Base-by-base conservation (phyloP, 129 eudicot species). In the Ambrosia trifida region DNA sequence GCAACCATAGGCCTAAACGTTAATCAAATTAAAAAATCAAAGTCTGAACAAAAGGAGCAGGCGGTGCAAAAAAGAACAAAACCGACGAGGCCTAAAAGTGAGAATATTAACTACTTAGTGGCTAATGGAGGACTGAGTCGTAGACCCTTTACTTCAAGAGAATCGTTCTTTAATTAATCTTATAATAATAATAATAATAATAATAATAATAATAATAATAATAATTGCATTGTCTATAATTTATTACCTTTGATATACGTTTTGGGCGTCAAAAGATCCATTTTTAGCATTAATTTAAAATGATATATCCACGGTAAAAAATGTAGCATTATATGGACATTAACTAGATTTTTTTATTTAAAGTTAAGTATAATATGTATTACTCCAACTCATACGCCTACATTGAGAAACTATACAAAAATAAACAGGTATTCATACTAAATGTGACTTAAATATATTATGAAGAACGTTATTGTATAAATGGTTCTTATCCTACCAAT, bases 61-160 rank as follows among this genome's bases (percentile, higher is more conserved):
- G 74, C 63, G 81, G 76, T 77, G 76, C 76, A 65, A 18, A 28
- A 20, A 31, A 63, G 81, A 77, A 70, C 81, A 77, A 77, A 77
- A 60, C 58, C 13, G 40, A 50, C 38, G 58, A 61, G 30, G 59
- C 16, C 63, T 53, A 69, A 77, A 40, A 11, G 17, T n/a, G 76
- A 49, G 65, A 77, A 77, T 70, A 77, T 63, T 63, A 30, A 40
- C 46, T 52, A 63, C 59, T 70, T 77, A 51, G 65, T 69, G 76
- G 66, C 66, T 70, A 70, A 24, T 51, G 49, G 77, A 70, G 50
- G 40, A 53, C 38, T 70, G 12, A 62, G 52, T 41, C 45, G 13
- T 60, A 76, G 80, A 68, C 75, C 75, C 51, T 60, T 28, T 49
- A 75, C 69, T 68, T 58, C 64, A 47, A 69, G 36, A 69, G 47